Evolutionary conservation across 306 rosid genomes (phyloP).

Genomic region (Sindora glabra): DNA sequence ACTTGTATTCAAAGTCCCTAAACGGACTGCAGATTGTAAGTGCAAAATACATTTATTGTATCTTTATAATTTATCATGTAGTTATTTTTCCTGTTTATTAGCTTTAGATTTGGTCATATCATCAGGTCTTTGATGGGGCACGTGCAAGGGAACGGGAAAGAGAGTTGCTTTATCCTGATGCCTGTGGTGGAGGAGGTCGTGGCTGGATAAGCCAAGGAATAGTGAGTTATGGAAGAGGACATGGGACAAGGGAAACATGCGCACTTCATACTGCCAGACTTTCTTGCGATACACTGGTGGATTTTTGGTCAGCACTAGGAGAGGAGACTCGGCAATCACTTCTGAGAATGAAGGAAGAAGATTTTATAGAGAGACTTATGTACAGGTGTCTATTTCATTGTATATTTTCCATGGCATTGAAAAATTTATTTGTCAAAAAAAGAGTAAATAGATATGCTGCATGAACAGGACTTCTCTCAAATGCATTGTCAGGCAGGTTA

Average conservation of each 20-base stretch:
- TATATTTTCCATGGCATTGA: too few species aligned
- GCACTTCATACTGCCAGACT: conserved; percentile 97
- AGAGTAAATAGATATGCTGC: conserved; percentile 7
- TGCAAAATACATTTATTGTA: conserved; percentile 6
- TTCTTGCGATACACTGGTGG: conserved; percentile 94
- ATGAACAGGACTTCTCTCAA: neutral
- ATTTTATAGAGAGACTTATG: conserved; percentile 97
- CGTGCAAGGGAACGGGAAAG: conserved; percentile 97
- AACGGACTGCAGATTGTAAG: conserved; percentile 86
- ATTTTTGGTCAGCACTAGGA: conserved; percentile 98
- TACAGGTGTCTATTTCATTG: conserved; percentile 67
- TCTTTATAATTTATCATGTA: neutral
- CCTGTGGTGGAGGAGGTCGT: conserved; percentile 98
- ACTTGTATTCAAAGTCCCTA: conserved; percentile 65
- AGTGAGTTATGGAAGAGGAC: conserved; percentile 84
- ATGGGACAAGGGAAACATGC: conserved; percentile 92
- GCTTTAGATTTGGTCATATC: conserved; percentile 28
- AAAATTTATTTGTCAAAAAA: too few species aligned
- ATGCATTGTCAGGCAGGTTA: neutral
- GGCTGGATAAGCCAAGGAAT: conserved; percentile 99
- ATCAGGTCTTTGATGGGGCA: conserved; percentile 93
- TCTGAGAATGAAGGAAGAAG: conserved; percentile 97
- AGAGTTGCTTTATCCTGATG: conserved; percentile 96
- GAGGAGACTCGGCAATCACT: conserved; percentile 95
- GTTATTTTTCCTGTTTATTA: conserved; percentile 4